Evolutionary conservation across 352 stramenopile species (phyloP), one percentile per base, ranked within the genome.

Genomic region (Phytophthora melonis): DNA sequence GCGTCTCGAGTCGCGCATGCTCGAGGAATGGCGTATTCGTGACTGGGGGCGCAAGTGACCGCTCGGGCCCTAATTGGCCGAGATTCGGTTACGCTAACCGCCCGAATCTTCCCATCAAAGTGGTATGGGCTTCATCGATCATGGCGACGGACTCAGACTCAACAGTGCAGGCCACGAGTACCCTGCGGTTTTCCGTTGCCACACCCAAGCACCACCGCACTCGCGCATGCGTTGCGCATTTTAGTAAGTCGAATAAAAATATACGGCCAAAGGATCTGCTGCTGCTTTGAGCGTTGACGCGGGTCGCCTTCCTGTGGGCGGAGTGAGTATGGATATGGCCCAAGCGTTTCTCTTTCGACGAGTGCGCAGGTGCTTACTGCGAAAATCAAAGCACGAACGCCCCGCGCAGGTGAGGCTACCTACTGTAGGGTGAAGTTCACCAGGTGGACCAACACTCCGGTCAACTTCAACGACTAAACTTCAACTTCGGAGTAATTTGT

Each of bases 31-130:
- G 45, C 41, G 56, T 47, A 64, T 76, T 76, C 69, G 34, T 53
- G 66, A 72, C 45, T 75, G 68, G 39, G 43, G n/a, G 3, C 43
- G 16, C 39, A 63, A 41, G 21, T 47, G 59, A n/a, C 21, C 19
- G 45, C 52, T 49, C 23, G 16, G 25, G 18, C 41, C 41, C 34
- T 41, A 27, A 70, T 70, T 75, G 68, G 61, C 65, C 30, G 32
- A 66, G 57, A 61, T 66, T 70, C 65, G 65, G 66, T 72, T 68
- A 56, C 41, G n/a, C 11, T 36, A 75, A 67, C 41, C n/a, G 47
- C 43, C 43, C 49, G 45, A 66, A 49, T 43, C 58, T 54, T 65
- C 43, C 56, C 57, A 54, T 63, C 57, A 34, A 10, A 23, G 56
- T 19, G 13, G 49, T 32, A 56, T 56, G 21, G 49, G 21, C 19